A percentile compares a stretch with the other conserved stretches of the same genome.
phyloP scores from a whole-genome alignment of 305 asterid genomes.

The Euphrasia arctica region DNA sequence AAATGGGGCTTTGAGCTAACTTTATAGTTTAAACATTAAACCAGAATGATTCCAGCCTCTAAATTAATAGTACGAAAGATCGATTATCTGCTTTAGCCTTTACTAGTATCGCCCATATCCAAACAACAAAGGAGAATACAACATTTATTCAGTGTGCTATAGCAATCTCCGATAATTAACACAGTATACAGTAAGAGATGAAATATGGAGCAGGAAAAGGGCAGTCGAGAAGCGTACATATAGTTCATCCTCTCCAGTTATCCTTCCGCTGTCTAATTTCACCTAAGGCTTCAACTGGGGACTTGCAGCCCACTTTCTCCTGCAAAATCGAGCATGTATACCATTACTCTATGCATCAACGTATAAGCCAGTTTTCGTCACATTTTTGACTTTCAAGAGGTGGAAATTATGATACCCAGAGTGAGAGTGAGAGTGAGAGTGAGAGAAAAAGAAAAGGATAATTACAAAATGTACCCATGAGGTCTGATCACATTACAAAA shows the following conservation, averaged over 20 bases:
- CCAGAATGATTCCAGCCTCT: not conserved
- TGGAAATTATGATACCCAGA: not conserved
- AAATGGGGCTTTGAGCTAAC: not conserved
- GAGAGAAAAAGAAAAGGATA: not conserved
- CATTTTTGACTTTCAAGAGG: not conserved
- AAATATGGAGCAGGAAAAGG: not conserved
- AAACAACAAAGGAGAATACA: not conserved
- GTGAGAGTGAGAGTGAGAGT: not conserved
- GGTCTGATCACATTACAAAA: not conserved
- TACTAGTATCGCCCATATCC: not conserved
- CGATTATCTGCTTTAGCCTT: not conserved
- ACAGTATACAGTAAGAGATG: conserved; percentile 5
- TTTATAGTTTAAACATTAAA: not conserved
- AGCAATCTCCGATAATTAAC: conserved; percentile 14
- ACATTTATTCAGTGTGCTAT: not conserved
- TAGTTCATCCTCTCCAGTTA: conserved; percentile 59
- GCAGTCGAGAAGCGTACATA: not conserved
- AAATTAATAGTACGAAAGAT: not conserved
- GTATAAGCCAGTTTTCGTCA: not conserved
- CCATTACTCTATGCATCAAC: not conserved
- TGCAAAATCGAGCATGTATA: conserved; percentile 29
- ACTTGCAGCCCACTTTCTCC: conserved; percentile 65
- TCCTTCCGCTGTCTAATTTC: conserved; percentile 66
- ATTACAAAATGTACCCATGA: not conserved
- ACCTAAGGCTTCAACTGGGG: conserved; percentile 62